Evolutionary conservation across 108 stramenopile species (phyloP).

Genomic region (Stephanodiscus minutulus): DNA sequence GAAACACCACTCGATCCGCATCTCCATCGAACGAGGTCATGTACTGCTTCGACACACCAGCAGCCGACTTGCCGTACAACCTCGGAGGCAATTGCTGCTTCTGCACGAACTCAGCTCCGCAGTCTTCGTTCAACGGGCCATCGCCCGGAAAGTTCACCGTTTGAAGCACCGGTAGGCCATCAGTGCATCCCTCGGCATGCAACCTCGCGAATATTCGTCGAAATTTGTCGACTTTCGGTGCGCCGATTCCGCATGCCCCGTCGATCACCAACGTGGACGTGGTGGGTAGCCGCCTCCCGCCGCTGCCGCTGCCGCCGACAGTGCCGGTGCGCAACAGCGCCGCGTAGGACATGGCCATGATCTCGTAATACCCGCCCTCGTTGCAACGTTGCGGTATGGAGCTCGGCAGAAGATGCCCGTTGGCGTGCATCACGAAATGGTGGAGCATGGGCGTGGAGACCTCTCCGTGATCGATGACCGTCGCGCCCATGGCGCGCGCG

Average conservation of each 20-base stretch:
- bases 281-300: slow-evolving; percentile 5
- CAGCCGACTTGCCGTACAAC: slow-evolving; percentile 43
- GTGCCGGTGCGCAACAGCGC: slow-evolving; percentile 56
- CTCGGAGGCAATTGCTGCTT: slow-evolving; percentile 77
- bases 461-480: slow-evolving; percentile 80
- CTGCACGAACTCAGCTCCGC: slow-evolving; percentile 96
- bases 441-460: slow-evolving; percentile 95
- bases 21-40: slow-evolving; percentile 96
- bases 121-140: slow-evolving; percentile 85
- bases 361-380: slow-evolving; percentile 79
- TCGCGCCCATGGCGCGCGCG: slow-evolving; percentile 65
- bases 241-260: slow-evolving; percentile 94
- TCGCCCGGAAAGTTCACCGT: slow-evolving; percentile 67
- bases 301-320: slow-evolving; percentile 15
- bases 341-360: slow-evolving; percentile 74
- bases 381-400: slow-evolving; percentile 65
- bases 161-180: slow-evolving; percentile 32
- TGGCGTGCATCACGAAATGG: slow-evolving; percentile 87
- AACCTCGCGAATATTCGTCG: slow-evolving; percentile 39
- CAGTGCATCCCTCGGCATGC: slow-evolving; percentile 29
- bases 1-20: slow-evolving; percentile 98
- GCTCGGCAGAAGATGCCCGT: slow-evolving; percentile 60
- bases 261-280: slow-evolving; percentile 70
- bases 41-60: slow-evolving; percentile 42
- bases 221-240: slow-evolving; percentile 52